phyloP scores from a whole-genome alignment of 805 yeast species.

The Metschnikowia matae region DNA sequence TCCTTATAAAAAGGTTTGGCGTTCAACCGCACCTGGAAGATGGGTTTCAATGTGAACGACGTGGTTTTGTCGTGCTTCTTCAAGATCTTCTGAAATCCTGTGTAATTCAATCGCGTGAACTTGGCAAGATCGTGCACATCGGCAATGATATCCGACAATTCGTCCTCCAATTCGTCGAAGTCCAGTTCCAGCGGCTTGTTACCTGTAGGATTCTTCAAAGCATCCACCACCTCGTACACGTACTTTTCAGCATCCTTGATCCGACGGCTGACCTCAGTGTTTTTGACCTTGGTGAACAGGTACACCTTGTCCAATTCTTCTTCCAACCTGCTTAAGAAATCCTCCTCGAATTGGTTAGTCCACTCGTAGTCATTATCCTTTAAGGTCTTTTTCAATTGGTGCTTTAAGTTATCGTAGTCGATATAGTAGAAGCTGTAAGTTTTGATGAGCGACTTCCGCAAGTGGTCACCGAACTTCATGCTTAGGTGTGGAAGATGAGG shows the following conservation, averaged over 20 bases:
- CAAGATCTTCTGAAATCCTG: constrained; percentile 94
- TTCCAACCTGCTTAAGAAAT: constrained; percentile 71
- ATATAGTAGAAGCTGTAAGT: constrained; percentile 90
- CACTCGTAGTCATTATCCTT: constrained; percentile 56
- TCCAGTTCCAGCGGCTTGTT: constrained; percentile 40
- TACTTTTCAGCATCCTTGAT: constrained; percentile 76
- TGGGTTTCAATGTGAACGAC: constrained; percentile 67
- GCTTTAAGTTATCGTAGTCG: constrained; percentile 86
- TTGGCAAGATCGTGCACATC: constrained; percentile 97
- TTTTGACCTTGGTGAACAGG: constrained; percentile 84
- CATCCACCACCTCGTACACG: constrained; percentile 62
- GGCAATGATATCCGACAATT: constrained; percentile 73
- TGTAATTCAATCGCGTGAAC: constrained; percentile 87
- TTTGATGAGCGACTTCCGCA: constrained; percentile 82
- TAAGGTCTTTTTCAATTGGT: constrained; percentile 67
- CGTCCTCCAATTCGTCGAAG: constrained; percentile 42
- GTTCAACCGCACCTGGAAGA: constrained; percentile 88
- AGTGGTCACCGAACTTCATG: constrained; percentile 96
- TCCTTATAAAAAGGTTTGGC: constrained; percentile 95
- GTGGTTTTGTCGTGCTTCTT: constrained; percentile 96
- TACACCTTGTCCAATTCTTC: constrained; percentile 88
- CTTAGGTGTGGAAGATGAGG: background rate
- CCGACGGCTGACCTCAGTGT: constrained; percentile 78
- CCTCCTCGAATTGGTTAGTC: constrained; percentile 77
- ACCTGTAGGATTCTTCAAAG: constrained; percentile 38